These are phyloP conservation scores for Xerocomellus dryophilus DNA, from an alignment of 768 basidiomycete genomes.

Conservation along the genomic window DNA sequence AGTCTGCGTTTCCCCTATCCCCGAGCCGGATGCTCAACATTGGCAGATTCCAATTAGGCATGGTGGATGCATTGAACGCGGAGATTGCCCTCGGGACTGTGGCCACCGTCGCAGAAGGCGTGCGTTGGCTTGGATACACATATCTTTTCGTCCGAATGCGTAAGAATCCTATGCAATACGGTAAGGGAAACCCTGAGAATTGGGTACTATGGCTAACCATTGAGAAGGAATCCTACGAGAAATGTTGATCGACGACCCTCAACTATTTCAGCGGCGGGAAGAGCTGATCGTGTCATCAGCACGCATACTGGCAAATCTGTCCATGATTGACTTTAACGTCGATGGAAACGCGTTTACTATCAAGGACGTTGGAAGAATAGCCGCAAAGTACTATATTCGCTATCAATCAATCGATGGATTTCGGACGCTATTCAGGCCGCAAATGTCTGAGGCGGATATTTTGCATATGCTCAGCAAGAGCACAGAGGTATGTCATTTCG, in stretches of 20 bases:
- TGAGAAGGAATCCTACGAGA: constrained; percentile 70
- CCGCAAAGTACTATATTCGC: constrained; percentile 94
- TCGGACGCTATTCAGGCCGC: constrained; percentile 68
- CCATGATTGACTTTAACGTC: constrained; percentile 80
- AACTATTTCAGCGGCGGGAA: constrained; percentile 64
- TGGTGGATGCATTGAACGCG: constrained; percentile 90
- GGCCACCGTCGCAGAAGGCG: constrained; percentile 77
- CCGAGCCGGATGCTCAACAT: neutral
- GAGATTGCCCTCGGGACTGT: constrained; percentile 96
- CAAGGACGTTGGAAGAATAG: constrained; percentile 93
- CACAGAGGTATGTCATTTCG: constrained; percentile 64
- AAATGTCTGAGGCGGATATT: constrained; percentile 92
- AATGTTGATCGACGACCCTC: constrained; percentile 64
- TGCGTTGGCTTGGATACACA: constrained; percentile 95
- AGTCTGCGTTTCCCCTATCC: constrained; percentile 21
- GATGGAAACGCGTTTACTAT: constrained; percentile 57
- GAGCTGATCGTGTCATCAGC: constrained; percentile 69
- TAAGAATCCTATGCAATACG: constrained; percentile 85
- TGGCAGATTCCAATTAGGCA: constrained; percentile 70
- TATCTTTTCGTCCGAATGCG: constrained; percentile 95
- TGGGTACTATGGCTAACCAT: constrained; percentile 1
- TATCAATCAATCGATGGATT: constrained; percentile 84
- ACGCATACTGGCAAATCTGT: constrained; percentile 56
- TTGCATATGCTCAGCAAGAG: constrained; percentile 83
- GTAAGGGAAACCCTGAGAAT: constrained; percentile 36